Evolutionary conservation across 129 eudicot genomes (phyloP).

Genomic region (Tagetes patula): DNA sequence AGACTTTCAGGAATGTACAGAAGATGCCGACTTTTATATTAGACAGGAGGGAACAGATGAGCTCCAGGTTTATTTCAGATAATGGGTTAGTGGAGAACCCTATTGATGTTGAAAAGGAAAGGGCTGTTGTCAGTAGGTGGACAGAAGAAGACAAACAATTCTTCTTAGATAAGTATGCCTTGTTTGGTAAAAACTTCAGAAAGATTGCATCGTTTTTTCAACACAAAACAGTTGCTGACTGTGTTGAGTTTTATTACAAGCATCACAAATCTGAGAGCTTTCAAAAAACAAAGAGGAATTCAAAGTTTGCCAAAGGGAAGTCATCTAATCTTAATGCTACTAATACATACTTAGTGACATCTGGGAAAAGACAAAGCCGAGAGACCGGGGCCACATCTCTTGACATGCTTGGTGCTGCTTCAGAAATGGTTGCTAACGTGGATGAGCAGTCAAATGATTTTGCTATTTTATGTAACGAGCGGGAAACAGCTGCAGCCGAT

Average conservation of each 20-base stretch:
- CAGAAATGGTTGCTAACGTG: conserved; percentile 63
- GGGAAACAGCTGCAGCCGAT: conserved; percentile 87
- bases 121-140: conserved; percentile 69
- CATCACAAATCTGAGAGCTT: conserved; percentile 85
- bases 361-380: conserved; percentile 56
- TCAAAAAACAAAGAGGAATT: conserved; percentile 52
- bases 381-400: conserved; percentile 68
- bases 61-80: conserved; percentile 60
- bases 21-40: conserved; percentile 84
- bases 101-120: conserved; percentile 64
- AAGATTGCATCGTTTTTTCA: conserved; percentile 77
- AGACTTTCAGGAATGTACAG: conserved; percentile 41
- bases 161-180: conserved; percentile 56
- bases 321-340: conserved; percentile 25
- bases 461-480: conserved; percentile 44
- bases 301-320: conserved; percentile 51
- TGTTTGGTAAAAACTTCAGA: conserved; percentile 69
- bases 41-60: conserved; percentile 54
- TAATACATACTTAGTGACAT: conserved; percentile 62
- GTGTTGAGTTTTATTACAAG: conserved; percentile 92
- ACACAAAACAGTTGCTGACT: conserved; percentile 74
- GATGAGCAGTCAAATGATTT: conserved; percentile 47
- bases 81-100: conserved; percentile 84
- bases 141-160: conserved; percentile 59
- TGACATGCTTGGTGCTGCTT: conserved; percentile 81